Base-by-base conservation (phyloP, 768 basidiomycete species). In the Tricholoma furcatifolium region DNA sequence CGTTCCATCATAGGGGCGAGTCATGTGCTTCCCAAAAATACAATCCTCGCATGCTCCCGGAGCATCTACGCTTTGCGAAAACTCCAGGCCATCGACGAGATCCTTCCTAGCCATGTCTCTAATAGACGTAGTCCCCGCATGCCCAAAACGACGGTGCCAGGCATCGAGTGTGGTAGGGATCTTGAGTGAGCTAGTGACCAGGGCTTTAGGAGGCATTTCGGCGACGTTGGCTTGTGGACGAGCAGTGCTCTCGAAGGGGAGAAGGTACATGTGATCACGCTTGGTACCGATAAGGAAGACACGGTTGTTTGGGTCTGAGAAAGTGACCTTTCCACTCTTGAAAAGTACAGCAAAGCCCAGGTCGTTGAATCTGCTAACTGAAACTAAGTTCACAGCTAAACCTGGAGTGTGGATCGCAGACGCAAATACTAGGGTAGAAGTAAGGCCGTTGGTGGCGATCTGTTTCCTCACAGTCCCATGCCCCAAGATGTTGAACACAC, bases 61-160 rank as follows among this genome's bases (percentile, higher is more conserved):
- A n/a, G n/a, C n/a, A n/a, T n/a, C n/a, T n/a, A n/a, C n/a, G n/a
- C n/a, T n/a, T n/a, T n/a, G n/a, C n/a, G n/a, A n/a, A n/a, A n/a
- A n/a, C n/a, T n/a, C n/a, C n/a, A n/a, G n/a, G n/a, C n/a, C n/a
- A n/a, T n/a, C n/a, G n/a, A n/a, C n/a, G n/a, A n/a, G 32, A 3
- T 17, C n/a, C 11, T 32, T 32, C 6, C 9, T 32, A 2, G 14
- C 7, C 14, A 46, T 62, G 24, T 0, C 44, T 30, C 40, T 12
- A 3, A 71, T 57, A 0, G 40, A 21, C 4, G 50, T 44, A 0
- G 55, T 49, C 0, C 53, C 50, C 0, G 55, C 50, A 45, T 72
- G 67, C 0, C 59, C 61, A 36, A 72, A 53, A 2, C 63, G 42
- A 6, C 57, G 51, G 53, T 72, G 70, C 66, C 65, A 68, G 0